Evolutionary conservation across 441 rosid genomes (phyloP).

Genomic region (Pelargonium fulgidum): DNA sequence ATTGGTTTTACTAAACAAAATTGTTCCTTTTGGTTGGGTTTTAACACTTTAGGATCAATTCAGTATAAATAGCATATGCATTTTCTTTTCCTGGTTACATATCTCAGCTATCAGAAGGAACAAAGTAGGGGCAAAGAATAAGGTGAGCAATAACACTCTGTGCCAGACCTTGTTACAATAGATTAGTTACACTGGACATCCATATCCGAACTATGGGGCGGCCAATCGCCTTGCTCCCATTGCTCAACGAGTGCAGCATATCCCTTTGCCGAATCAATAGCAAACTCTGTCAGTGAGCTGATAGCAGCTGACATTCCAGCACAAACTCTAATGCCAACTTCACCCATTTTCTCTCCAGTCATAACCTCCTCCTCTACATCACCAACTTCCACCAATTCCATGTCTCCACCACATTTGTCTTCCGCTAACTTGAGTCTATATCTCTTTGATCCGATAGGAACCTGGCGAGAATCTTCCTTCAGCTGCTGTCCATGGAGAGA

Average conservation of each 20-base stretch:
- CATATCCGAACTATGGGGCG: neutral
- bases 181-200: no score
- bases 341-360: constrained; percentile 75
- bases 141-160: no score
- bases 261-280: constrained; percentile 57
- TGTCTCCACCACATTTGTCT: constrained; percentile 21
- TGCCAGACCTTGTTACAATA: no score
- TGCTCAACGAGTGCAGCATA: constrained; percentile 48
- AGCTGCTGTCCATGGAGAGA: constrained; percentile 64
- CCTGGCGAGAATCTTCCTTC: constrained; percentile 46
- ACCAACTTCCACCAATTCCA: constrained; percentile 54
- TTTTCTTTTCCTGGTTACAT: no score
- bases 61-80: no score
- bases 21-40: no score
- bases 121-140: no score
- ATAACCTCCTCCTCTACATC: constrained; percentile 42
- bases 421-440: constrained; percentile 27
- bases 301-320: constrained; percentile 92
- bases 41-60: no score
- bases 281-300: constrained; percentile 67
- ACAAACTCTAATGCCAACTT: constrained; percentile 69
- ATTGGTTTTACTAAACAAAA: no score
- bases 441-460: constrained; percentile 45
- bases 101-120: no score
- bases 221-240: constrained; percentile 37